Evolutionary conservation across 495 filamentous ascomycete genomes (phyloP), one percentile per base, ranked within the genome.

Genomic region (Penicillium chermesinum): DNA sequence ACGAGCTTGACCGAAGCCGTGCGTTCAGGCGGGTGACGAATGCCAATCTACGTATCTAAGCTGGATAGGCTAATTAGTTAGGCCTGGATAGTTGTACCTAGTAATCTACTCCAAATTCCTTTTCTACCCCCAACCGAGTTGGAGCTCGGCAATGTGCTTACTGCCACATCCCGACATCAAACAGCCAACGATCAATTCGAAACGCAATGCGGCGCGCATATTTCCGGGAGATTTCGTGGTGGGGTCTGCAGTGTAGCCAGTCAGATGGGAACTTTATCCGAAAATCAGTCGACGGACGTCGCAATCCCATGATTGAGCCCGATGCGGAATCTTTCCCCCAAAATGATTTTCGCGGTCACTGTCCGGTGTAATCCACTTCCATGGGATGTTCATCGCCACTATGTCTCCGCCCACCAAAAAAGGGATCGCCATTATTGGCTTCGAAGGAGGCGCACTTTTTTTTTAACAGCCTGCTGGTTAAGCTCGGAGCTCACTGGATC

Each of bases 401-500:
- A n/a, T n/a, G n/a, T n/a, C n/a, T n/a, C n/a, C n/a, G n/a, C n/a
- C n/a, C n/a, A n/a, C n/a, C n/a, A n/a, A n/a, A n/a, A n/a, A n/a
- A n/a, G n/a, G n/a, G n/a, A n/a, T n/a, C n/a, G n/a, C n/a, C n/a
- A n/a, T n/a, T n/a, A n/a, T n/a, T n/a, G 30, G 30, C 35, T 17
- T 37, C 15, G 35, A 37, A 37, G 15, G 12, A 32, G 48, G 41
- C 33, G 48, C n/a, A n/a, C n/a, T n/a, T n/a, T n/a, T n/a, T n/a
- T n/a, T n/a, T n/a, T n/a, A n/a, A n/a, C n/a, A n/a, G n/a, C n/a
- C n/a, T n/a, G n/a, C 42, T 38, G 30, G 1, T 46, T 46, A 30
- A 40, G 33, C 47, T 43, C 42, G n/a, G 35, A 21, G 41, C 46
- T 48, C 13, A 46, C 53, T 48, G 53, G 47, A 21, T 25, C 14